phyloP scores from a whole-genome alignment of 78 protist genomes.

The Dictyostelium brefeldianum region DNA sequence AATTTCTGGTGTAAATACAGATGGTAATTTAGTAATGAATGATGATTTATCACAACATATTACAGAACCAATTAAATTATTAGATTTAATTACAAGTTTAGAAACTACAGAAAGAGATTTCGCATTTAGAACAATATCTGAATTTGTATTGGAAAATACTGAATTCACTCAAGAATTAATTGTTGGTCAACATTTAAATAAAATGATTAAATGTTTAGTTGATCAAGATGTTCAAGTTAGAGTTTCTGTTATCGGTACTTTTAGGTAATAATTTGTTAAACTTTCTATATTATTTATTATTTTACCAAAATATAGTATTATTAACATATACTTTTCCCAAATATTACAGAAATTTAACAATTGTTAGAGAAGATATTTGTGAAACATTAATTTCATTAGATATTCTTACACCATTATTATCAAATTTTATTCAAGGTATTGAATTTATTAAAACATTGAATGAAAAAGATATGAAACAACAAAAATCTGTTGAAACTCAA shows the following conservation, averaged over 20 bases:
- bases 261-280: slow-evolving; percentile 17
- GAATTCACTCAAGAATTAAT: not conserved
- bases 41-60: not conserved
- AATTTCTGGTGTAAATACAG: not conserved
- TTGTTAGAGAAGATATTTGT: slow-evolving; percentile 1
- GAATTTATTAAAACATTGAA: not conserved
- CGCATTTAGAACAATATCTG: slow-evolving; percentile 49
- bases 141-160: slow-evolving; percentile 32
- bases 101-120: slow-evolving; percentile 43
- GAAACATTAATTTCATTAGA: slow-evolving; percentile 5
- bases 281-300: not conserved
- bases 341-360: slow-evolving; percentile 8
- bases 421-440: slow-evolving; percentile 30
- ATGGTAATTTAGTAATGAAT: slow-evolving; percentile 12
- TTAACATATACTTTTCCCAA: not conserved
- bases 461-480: slow-evolving; percentile 9
- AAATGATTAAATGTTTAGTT: not conserved
- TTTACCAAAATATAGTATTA: not conserved
- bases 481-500: slow-evolving; percentile 34
- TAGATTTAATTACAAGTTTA: slow-evolving; percentile 20
- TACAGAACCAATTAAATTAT: slow-evolving; percentile 27
- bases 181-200: not conserved
- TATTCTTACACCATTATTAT: slow-evolving; percentile 31
- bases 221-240: slow-evolving; percentile 62
- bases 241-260: slow-evolving; percentile 64